Evolutionary conservation across 2,329 filamentous ascomycete genomes (phyloP), one percentile per base, ranked within the genome.

Genomic region (Exophiala lecanii-corni): DNA sequence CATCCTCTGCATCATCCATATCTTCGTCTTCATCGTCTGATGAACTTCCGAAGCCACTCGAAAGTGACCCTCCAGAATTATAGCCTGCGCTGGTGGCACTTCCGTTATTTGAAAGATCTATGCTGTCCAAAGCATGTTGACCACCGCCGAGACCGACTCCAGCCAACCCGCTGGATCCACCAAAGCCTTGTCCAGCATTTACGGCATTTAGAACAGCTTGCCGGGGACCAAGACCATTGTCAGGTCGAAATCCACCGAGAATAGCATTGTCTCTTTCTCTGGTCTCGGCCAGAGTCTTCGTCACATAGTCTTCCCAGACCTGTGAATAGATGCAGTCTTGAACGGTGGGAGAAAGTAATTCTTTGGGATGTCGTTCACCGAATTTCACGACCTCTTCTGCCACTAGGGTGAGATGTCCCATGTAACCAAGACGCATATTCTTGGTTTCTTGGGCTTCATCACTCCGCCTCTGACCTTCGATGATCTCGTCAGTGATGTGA

Each of bases 341-440:
- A 2, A 98, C 88, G 9, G 77, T 75, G 49, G 87, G 83, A 1
- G 89, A 92, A 7, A 97, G 74, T 15, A 91, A 71, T 66, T 97
- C 89, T 1, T 89, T 85, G 3, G 91, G 85, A 63, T 96, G 87
- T 41, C 92, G 81, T 65, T 96, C 92, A 25, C 89, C 95, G 61
- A 98, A 97, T 66, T 97, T 98, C 61, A 97, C 89, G 13, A 98
- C 92, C 65, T 98, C 92, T 65, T 98, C 92, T 20, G 92, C 91
- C 47, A 98, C 96, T 19, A 98, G 76, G 1, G 92, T 98, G 38
- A 98, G 73, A 64, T 98, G 92, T 2, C 92, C 92, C 89, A 98
- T 98, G 68, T 97, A 98, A 30, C 92, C 92, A 63, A 97, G 82
- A 36, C 92, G 84, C 66, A 94, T 96, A 63, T 86, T 89, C 52